These are phyloP conservation scores for Pseudogymnoascus sp. DNA, from an alignment of 2,329 filamentous ascomycete genomes.

Conservation along the genomic window DNA sequence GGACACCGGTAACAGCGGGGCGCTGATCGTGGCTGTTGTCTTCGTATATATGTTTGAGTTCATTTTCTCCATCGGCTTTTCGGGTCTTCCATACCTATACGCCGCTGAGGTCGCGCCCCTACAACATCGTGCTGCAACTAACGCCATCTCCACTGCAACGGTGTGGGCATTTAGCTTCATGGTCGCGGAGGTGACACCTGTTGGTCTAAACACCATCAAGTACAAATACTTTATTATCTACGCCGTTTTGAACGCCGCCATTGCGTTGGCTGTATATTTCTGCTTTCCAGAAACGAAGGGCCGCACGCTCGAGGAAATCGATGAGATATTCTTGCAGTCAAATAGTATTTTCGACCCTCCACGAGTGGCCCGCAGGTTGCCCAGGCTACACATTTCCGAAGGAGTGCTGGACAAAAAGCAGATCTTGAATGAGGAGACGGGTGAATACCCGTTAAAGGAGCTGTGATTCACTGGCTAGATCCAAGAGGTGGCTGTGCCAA, in stretches of 20 bases:
- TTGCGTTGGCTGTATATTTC: constrained; percentile 12
- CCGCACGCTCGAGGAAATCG: constrained; percentile 16
- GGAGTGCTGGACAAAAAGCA: neutral
- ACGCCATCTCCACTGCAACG: constrained; percentile 11
- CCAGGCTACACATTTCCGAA: constrained; percentile 5
- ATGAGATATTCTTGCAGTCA: constrained; percentile 15
- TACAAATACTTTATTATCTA: constrained; percentile 15
- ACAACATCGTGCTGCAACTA: constrained; percentile 9
- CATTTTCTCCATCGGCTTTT: constrained; percentile 29
- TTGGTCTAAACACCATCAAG: constrained; percentile 13
- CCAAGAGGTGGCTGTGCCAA: neutral
- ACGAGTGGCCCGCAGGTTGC: constrained; percentile 14
- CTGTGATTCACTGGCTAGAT: neutral
- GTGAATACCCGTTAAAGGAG: neutral
- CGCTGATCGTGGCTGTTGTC: constrained; percentile 34
- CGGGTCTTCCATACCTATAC: constrained; percentile 14
- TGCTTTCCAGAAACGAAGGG: constrained; percentile 17
- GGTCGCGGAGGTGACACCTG: constrained; percentile 14
- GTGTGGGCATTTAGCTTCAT: constrained; percentile 16
- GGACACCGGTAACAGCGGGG: constrained; percentile 31
- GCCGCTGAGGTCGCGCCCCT: constrained; percentile 13
- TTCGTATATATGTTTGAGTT: constrained; percentile 54
- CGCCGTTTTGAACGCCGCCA: constrained; percentile 3
- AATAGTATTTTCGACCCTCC: constrained; percentile 17
- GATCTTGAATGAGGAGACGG: neutral